phyloP scores from a whole-genome alignment of 106 monocot species.

The Apostasia shenzhenica region DNA sequence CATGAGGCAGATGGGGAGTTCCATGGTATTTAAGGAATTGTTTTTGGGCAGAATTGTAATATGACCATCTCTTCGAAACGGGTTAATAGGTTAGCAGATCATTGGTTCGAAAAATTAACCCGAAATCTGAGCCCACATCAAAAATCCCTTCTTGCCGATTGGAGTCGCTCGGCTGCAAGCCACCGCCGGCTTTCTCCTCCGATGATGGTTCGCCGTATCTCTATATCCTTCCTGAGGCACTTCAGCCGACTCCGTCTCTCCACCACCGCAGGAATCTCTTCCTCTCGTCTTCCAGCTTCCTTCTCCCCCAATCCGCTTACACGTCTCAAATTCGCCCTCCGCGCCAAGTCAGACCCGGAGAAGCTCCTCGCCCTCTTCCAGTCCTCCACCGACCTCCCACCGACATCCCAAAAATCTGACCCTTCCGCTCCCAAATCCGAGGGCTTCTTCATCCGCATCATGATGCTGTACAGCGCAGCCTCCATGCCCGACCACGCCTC shows the following conservation, averaged over 20 bases:
- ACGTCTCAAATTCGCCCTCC: conserved; percentile 2
- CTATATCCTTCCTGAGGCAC: no score
- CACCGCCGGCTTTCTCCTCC: no score
- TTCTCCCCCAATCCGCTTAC: conserved; percentile 1
- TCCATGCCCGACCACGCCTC: conserved; percentile 16
- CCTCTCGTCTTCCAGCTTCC: background rate
- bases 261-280: background rate
- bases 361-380: conserved; percentile 9
- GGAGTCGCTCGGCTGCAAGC: no score
- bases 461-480: conserved; percentile 17
- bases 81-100: no score
- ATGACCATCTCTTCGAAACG: no score
- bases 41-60: no score
- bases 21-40: no score
- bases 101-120: no score
- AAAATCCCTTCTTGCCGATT: no score
- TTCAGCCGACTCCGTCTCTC: background rate
- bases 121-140: no score
- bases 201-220: no score
- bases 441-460: conserved; percentile 18
- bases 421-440: conserved; percentile 8
- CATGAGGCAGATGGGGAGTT: no score
- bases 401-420: conserved; percentile 8
- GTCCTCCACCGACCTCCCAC: conserved; percentile 14
- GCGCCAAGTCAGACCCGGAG: conserved; percentile 12